Percentiles rank a stretch among this genome's conserved stretches.
phyloP scores from a whole-genome alignment of 1,284 basidiomycete genomes.

The Cutaneotrichosporon arboriforme region DNA sequence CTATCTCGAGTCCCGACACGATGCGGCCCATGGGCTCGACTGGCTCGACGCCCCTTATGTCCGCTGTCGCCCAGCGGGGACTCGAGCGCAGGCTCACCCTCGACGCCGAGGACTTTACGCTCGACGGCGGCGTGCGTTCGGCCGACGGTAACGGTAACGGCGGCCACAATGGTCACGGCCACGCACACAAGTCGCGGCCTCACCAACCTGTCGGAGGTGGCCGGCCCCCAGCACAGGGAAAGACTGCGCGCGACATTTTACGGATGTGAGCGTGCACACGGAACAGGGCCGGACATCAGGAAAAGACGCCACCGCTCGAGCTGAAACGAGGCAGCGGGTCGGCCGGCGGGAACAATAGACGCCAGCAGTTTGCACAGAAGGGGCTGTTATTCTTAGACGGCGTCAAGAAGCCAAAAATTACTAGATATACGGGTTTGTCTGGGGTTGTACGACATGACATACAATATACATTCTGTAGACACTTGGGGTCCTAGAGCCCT shows the following conservation, averaged over 20 bases:
- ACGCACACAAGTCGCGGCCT: neutral
- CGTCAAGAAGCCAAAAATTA: too few relatives aligned
- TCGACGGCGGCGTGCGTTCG: constrained; percentile 26
- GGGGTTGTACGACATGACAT: too few relatives aligned
- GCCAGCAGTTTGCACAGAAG: too few relatives aligned
- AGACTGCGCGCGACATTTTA: constrained; percentile 43
- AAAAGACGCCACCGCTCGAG: neutral
- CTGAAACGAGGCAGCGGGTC: neutral
- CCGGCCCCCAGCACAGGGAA: constrained; percentile 19
- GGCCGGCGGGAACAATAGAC: too few relatives aligned
- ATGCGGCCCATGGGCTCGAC: constrained; percentile 24
- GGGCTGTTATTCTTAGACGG: too few relatives aligned
- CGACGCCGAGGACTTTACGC: constrained; percentile 38
- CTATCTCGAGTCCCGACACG: constrained; percentile 41
- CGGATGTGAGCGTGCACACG: constrained; percentile 24
- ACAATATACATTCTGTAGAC: too few relatives aligned
- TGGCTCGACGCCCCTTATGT: constrained; percentile 24
- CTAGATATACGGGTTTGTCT: too few relatives aligned
- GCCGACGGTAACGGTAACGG: neutral
- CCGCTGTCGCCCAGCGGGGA: constrained; percentile 7
- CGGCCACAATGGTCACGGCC: neutral
- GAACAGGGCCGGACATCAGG: too few relatives aligned
- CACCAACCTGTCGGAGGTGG: neutral
- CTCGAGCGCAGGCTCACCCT: constrained; percentile 18
- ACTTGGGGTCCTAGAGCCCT: too few relatives aligned